These are phyloP conservation scores for Globisporangium nagaii DNA, from an alignment of 352 stramenopile species.

Conservation along the genomic window DNA sequence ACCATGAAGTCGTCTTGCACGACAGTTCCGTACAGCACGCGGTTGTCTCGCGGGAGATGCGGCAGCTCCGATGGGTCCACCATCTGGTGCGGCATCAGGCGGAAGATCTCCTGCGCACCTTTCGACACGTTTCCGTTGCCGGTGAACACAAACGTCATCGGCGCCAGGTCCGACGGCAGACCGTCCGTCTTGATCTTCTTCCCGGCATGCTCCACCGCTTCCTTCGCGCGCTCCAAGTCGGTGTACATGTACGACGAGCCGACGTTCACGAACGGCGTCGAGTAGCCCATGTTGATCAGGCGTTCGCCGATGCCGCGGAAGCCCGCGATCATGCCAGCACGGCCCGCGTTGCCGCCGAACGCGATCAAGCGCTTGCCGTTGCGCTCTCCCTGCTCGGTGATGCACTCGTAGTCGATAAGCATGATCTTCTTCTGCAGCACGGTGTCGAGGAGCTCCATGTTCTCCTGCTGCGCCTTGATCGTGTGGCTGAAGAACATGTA, in stretches of 20 bases:
- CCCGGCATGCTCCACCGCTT: constrained; percentile 77
- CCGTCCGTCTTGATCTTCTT: constrained; percentile 77
- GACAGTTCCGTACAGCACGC: constrained; percentile 73
- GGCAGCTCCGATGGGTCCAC: constrained; percentile 84
- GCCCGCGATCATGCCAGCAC: constrained; percentile 92
- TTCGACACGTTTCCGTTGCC: constrained; percentile 93
- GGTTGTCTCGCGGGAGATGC: constrained; percentile 56
- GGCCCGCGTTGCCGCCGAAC: constrained; percentile 93
- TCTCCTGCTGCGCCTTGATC: constrained; percentile 95
- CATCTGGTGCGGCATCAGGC: constrained; percentile 92
- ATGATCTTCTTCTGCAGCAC: constrained; percentile 90
- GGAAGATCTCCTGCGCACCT: constrained; percentile 93
- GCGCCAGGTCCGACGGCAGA: constrained; percentile 65
- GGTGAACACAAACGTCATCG: constrained; percentile 92
- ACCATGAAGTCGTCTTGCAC: constrained; percentile 77
- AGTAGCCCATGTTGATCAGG: constrained; percentile 90
- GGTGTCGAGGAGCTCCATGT: constrained; percentile 93
- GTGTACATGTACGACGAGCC: constrained; percentile 93
- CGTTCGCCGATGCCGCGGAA: constrained; percentile 92
- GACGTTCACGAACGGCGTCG: constrained; percentile 93
- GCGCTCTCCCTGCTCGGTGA: constrained; percentile 78
- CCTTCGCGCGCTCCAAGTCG: constrained; percentile 86
- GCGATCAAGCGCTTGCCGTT: constrained; percentile 87
- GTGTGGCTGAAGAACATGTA: constrained; percentile 98
- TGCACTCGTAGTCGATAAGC: constrained; percentile 96